A percentile compares a stretch with the other conserved stretches of the same genome.
Evolutionary conservation across 2,329 filamentous ascomycete genomes (phyloP).

Genomic region (Penicillium griseofulvum): DNA sequence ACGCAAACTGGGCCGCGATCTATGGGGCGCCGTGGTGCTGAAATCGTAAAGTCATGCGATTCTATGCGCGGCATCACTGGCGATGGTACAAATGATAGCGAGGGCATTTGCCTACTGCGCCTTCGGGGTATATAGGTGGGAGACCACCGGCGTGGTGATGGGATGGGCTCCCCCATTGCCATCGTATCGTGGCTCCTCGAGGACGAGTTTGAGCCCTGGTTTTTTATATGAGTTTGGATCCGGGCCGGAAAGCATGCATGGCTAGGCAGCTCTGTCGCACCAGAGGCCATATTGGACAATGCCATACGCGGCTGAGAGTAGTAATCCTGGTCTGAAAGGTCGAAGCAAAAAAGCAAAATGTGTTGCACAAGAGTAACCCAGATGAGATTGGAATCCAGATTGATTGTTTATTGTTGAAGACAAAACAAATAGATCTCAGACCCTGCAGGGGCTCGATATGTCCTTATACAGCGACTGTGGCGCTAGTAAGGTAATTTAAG

Average conservation of each 20-base stretch:
- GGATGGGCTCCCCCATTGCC: constrained; percentile 15
- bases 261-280: constrained; percentile 23
- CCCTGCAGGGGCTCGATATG: constrained; percentile 24
- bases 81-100: constrained; percentile 37
- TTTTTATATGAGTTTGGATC: constrained; percentile 23
- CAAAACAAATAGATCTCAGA: constrained; percentile 17
- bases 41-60: constrained; percentile 28
- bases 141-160: constrained; percentile 27
- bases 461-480: constrained; percentile 32
- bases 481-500: constrained; percentile 18
- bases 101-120: constrained; percentile 33
- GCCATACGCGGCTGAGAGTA: constrained; percentile 14
- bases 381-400: constrained; percentile 21
- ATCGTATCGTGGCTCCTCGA: constrained; percentile 20
- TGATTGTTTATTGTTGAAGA: constrained; percentile 7
- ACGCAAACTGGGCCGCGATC: constrained; percentile 29
- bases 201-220: constrained; percentile 20
- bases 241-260: constrained; percentile 22
- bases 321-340: constrained; percentile 11
- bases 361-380: constrained; percentile 20
- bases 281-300: constrained; percentile 35
- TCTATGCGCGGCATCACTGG: constrained; percentile 30
- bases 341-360: constrained; percentile 19
- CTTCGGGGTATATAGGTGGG: constrained; percentile 30
- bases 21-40: constrained; percentile 24